A percentile compares a stretch with the other conserved stretches of the same genome.
Conservation (phyloP, 148 eudicot genomes). For the Gaultheria prostrata region DNA sequence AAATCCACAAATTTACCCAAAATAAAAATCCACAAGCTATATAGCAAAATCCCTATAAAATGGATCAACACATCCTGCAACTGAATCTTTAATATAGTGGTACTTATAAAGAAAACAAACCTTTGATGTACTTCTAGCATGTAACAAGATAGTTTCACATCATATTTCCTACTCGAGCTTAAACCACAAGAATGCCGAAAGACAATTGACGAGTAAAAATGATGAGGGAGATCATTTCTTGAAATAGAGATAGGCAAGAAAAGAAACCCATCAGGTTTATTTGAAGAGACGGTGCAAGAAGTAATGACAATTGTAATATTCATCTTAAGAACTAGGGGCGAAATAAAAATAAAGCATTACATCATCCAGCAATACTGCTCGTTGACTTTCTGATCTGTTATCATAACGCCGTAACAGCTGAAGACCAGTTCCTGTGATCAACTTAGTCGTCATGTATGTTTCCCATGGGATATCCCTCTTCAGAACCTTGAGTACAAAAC, state of each 20-base stretch:
- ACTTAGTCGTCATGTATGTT: constrained; percentile 91
- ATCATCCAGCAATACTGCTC: constrained; percentile 82
- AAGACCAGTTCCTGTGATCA: constrained; percentile 80
- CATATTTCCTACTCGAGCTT: not conserved
- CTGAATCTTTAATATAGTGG: not conserved
- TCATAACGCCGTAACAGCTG: constrained; percentile 91
- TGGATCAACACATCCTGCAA: not conserved
- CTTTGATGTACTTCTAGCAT: not conserved
- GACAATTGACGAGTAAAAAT: not conserved
- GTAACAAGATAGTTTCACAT: not conserved
- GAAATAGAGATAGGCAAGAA: not conserved
- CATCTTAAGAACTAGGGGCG: not conserved
- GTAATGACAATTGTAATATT: not conserved
- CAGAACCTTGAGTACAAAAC: constrained; percentile 51
- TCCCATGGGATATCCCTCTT: constrained; percentile 98
- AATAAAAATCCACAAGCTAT: not conserved
- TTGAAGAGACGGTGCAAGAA: not conserved
- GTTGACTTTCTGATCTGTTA: constrained; percentile 67
- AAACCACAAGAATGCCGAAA: not conserved
- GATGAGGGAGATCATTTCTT: not conserved
- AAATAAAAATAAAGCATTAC: constrained; percentile 33
- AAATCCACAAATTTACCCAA: not conserved
- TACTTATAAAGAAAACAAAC: not conserved
- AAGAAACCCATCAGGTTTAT: not conserved
- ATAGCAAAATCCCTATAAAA: not conserved